These are phyloP conservation scores for Pythium aristosporum DNA, from an alignment of 352 stramenopile genomes.

Conservation along the genomic window DNA sequence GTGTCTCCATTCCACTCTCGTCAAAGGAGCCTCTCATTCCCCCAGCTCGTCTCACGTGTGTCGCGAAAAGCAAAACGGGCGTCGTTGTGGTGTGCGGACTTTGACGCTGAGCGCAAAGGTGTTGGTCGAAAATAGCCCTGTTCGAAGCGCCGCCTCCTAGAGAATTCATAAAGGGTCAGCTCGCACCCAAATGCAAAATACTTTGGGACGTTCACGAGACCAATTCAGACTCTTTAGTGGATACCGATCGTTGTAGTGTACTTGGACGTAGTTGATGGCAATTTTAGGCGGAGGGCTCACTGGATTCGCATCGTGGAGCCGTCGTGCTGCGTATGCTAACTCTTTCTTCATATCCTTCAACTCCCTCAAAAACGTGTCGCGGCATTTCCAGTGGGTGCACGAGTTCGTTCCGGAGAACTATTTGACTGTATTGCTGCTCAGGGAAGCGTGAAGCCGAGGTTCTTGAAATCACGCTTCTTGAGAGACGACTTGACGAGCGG, in stretches of 20 bases:
- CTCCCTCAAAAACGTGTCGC: conserved; percentile 6
- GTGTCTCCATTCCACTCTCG: conserved; percentile 25
- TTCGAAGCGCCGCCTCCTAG: not conserved
- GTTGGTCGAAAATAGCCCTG: not conserved
- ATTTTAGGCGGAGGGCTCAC: conserved; percentile 3
- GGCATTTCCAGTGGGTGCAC: not conserved
- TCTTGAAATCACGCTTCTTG: conserved; percentile 87
- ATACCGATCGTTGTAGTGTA: conserved; percentile 29
- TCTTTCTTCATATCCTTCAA: conserved; percentile 4
- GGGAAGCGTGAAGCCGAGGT: conserved; percentile 65
- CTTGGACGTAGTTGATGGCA: conserved; percentile 12
- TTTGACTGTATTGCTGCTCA: conserved; percentile 9
- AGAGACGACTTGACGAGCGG: conserved; percentile 77
- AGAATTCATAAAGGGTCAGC: not conserved
- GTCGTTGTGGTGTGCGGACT: not conserved
- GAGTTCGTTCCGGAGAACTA: conserved; percentile 12
- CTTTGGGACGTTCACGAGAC: not conserved
- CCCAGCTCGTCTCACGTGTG: no score
- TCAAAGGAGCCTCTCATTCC: conserved; percentile 21
- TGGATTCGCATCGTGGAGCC: not conserved
- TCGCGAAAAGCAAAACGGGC: not conserved
- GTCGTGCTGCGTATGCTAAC: conserved; percentile 2
- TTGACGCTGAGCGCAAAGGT: not conserved
- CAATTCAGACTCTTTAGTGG: conserved; percentile 19
- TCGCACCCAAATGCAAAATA: not conserved